Percentiles rank a stretch among this genome's conserved stretches.
Evolutionary conservation across 2,329 filamentous ascomycete species (phyloP).

Genomic region (Hawksworthiomyces lignivorus): DNA sequence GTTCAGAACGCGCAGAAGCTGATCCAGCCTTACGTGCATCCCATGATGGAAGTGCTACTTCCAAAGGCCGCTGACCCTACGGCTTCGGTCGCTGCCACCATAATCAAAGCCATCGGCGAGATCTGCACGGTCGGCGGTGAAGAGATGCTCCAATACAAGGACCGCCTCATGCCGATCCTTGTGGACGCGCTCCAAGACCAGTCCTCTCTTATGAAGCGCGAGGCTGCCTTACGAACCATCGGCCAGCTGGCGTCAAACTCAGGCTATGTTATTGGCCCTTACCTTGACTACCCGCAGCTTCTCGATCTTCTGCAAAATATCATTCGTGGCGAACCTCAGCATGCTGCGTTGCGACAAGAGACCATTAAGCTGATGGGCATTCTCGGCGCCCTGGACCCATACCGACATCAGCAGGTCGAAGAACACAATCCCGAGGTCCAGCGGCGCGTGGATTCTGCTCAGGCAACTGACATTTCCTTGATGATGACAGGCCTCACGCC

Average conservation of each 20-base stretch:
- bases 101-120: constrained; percentile 91
- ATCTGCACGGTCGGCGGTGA: constrained; percentile 89
- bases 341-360: constrained; percentile 78
- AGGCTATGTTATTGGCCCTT: constrained; percentile 95
- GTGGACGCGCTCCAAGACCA: constrained; percentile 91
- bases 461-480: constrained; percentile 84
- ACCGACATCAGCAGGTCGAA: constrained; percentile 89
- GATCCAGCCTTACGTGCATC: constrained; percentile 93
- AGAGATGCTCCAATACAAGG: constrained; percentile 88
- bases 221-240: constrained; percentile 82
- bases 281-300: constrained; percentile 88
- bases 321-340: constrained; percentile 80
- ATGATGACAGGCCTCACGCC: constrained; percentile 98
- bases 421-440: constrained; percentile 81
- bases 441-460: constrained; percentile 52
- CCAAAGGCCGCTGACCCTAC: constrained; percentile 84
- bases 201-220: constrained; percentile 80
- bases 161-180: constrained; percentile 88
- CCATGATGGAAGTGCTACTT: constrained; percentile 89
- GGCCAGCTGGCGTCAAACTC: constrained; percentile 93
- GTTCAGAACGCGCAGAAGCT: constrained; percentile 88
- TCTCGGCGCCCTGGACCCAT: constrained; percentile 87
- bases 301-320: constrained; percentile 90
- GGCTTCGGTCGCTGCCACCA: constrained; percentile 83
- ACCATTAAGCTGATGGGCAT: constrained; percentile 97